Evolutionary conservation across 306 rosid genomes (phyloP).

Genomic region (Dryas octopetala): DNA sequence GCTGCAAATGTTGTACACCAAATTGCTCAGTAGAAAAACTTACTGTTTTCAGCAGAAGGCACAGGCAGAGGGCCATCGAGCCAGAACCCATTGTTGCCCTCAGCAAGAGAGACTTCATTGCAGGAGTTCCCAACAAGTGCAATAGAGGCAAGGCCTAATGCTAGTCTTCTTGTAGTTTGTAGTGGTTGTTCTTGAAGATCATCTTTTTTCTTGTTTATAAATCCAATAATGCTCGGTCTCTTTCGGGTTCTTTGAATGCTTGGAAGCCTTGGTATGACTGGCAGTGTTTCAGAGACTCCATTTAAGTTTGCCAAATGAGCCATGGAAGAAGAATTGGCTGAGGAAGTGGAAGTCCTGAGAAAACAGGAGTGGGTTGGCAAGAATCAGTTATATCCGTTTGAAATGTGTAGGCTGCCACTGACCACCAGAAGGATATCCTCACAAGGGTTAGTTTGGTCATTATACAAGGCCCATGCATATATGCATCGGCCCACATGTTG

Average conservation of each 20-base stretch:
- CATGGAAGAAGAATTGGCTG: constrained; percentile 43
- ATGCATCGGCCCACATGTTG: neutral
- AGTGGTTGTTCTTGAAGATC: constrained; percentile 41
- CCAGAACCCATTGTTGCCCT: constrained; percentile 73
- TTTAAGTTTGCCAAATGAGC: constrained; percentile 59
- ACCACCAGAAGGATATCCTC: constrained; percentile 59
- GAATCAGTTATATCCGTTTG: constrained; percentile 41
- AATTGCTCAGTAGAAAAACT: constrained; percentile 28
- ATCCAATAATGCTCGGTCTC: constrained; percentile 34
- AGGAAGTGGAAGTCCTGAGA: constrained; percentile 5
- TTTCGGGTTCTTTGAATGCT: constrained; percentile 29
- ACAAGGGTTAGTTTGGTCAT: constrained; percentile 39
- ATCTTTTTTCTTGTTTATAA: constrained; percentile 42
- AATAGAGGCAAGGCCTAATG: constrained; percentile 62
- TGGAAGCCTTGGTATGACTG: constrained; percentile 46
- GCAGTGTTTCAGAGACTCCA: constrained; percentile 56
- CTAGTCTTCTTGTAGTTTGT: constrained; percentile 65
- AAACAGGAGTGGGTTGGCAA: constrained; percentile 12
- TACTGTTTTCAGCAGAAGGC: constrained; percentile 68
- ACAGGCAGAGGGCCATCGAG: constrained; percentile 57
- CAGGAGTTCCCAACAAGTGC: constrained; percentile 41
- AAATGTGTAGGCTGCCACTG: constrained; percentile 31
- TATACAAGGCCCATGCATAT: neutral
- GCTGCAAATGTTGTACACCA: neutral
- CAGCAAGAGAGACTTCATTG: constrained; percentile 51